phyloP scores from a whole-genome alignment of 2,329 filamentous ascomycete genomes.

The Trichoderma semiorbis region DNA sequence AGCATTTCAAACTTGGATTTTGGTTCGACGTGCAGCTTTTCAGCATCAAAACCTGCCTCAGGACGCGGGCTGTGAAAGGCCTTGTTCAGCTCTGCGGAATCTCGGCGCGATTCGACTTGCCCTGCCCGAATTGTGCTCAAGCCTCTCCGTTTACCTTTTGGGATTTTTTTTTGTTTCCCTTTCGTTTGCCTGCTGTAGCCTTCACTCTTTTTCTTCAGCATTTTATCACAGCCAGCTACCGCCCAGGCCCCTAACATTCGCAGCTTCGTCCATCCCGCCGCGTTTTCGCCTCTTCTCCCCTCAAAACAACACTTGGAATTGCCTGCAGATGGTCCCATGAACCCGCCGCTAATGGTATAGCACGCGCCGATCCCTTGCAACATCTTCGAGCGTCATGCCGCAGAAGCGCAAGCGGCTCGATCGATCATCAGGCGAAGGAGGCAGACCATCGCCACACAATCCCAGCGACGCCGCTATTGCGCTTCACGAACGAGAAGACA shows the following conservation, averaged over 20 bases:
- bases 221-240: not conserved
- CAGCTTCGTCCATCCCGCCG: not conserved
- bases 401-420: conserved; percentile 59
- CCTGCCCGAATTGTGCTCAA: not conserved
- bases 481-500: conserved; percentile 57
- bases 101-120: not conserved
- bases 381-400: conserved; percentile 44
- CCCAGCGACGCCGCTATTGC: conserved; percentile 54
- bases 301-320: not conserved
- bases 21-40: not conserved
- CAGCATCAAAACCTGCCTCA: not conserved
- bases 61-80: not conserved
- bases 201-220: conserved; percentile 15
- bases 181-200: conserved; percentile 1
- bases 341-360: conserved; percentile 35
- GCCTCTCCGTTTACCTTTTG: not conserved
- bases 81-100: not conserved
- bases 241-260: not conserved
- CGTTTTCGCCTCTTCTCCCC: not conserved
- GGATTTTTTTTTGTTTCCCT: conserved; percentile 4
- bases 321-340: not conserved
- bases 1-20: conserved; percentile 4
- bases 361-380: conserved; percentile 14
- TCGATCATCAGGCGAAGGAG: conserved; percentile 45
- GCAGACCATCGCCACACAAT: conserved; percentile 60